These are phyloP conservation scores for Suillus ampliporus DNA, from an alignment of 768 basidiomycete genomes.

Conservation along the genomic window DNA sequence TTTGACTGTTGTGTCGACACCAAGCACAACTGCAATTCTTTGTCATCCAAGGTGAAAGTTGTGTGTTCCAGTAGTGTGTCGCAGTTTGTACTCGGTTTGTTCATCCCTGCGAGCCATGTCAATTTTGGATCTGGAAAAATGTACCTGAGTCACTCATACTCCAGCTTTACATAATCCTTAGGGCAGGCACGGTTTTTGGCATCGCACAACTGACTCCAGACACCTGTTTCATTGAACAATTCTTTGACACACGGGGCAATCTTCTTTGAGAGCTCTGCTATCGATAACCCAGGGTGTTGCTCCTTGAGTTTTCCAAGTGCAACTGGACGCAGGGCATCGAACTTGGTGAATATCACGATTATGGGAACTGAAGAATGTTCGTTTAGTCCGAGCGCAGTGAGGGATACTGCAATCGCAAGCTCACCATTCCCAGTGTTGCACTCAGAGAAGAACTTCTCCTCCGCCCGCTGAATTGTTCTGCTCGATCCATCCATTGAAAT, in stretches of 20 bases:
- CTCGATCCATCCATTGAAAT: background rate
- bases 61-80: slow-evolving; percentile 24
- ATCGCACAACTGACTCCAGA: too few species aligned
- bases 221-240: too few species aligned
- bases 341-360: background rate
- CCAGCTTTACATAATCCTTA: too few species aligned
- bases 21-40: slow-evolving; percentile 25
- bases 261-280: too few species aligned
- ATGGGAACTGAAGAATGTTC: background rate
- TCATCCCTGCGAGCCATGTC: slow-evolving; percentile 21
- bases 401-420: background rate
- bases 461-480: background rate
- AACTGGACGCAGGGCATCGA: background rate
- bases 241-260: too few species aligned
- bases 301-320: too few species aligned
- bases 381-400: background rate
- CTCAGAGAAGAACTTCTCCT: background rate
- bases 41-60: slow-evolving; percentile 22
- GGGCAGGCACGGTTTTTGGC: too few species aligned
- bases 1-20: slow-evolving; percentile 29
- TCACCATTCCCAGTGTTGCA: background rate
- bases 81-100: slow-evolving; percentile 18
- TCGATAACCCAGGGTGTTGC: too few species aligned
- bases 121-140: too few species aligned
- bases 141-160: background rate